phyloP scores from a whole-genome alignment of 202 grass and related monocot species.

The Hordeum pubiflorum region DNA sequence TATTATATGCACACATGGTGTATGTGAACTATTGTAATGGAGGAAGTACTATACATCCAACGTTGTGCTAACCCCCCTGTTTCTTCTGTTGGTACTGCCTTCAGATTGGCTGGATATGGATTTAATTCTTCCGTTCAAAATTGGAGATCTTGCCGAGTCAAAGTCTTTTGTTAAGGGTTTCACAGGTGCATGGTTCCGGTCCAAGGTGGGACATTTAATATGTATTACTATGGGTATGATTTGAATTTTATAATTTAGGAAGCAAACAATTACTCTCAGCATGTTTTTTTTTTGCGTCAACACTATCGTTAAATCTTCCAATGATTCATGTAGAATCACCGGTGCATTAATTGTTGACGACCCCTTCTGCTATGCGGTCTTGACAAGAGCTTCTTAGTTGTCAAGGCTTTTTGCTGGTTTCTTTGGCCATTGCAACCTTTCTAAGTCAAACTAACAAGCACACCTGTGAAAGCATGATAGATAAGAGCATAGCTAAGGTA shows the following conservation, averaged over 20 bases:
- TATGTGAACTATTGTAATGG: not conserved
- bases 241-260: not conserved
- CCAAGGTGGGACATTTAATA: conserved; percentile 24
- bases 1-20: not conserved
- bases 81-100: not conserved
- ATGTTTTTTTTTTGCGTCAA: not conserved
- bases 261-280: not conserved
- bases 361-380: too few species aligned
- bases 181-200: conserved; percentile 42
- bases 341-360: too few species aligned
- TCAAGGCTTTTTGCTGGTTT: too few species aligned
- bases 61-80: not conserved
- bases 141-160: conserved; percentile 26
- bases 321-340: too few species aligned
- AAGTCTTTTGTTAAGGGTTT: conserved; percentile 4
- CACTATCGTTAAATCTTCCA: not conserved
- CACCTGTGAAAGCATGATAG: too few species aligned
- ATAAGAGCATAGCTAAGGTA: too few species aligned
- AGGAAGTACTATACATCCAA: not conserved
- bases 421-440: too few species aligned
- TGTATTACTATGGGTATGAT: not conserved
- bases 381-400: too few species aligned
- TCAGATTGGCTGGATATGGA: conserved; percentile 35
- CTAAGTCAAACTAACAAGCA: too few species aligned
- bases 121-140: conserved; percentile 38